Evolutionary conservation across 225 moss, liverwort and hornwort species (phyloP).

Genomic region (Marchantia paleacea): DNA sequence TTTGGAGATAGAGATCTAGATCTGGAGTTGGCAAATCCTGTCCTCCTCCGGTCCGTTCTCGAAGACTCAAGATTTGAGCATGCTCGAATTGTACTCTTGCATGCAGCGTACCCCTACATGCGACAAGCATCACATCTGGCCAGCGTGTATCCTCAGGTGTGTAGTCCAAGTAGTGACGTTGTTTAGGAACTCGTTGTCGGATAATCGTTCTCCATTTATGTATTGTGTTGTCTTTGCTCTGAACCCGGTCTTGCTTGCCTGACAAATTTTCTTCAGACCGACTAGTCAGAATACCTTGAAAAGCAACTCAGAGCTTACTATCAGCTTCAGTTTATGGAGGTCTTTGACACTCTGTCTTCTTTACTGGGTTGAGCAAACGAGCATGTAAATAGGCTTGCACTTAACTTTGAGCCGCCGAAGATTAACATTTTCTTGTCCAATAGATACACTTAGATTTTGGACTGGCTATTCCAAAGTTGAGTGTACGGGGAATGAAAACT

Average conservation of each 20-base stretch:
- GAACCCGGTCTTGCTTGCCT: neutral
- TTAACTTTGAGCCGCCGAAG: neutral
- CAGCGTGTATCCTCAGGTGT: constrained; percentile 85
- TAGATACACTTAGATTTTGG: constrained; percentile 87
- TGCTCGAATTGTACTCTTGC: constrained; percentile 72
- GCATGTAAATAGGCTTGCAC: neutral
- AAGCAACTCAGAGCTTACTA: no score
- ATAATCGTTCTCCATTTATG: neutral
- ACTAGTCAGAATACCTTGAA: no score
- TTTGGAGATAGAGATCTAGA: constrained; percentile 96
- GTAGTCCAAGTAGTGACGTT: neutral
- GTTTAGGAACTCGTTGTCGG: neutral
- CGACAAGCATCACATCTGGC: constrained; percentile 87
- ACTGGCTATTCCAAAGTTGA: constrained; percentile 85
- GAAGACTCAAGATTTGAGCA: constrained; percentile 64
- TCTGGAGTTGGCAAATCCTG: constrained; percentile 78
- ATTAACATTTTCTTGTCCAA: neutral
- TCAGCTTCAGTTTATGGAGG: neutral
- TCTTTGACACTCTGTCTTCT: neutral
- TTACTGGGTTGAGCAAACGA: no score
- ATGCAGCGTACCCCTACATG: constrained; percentile 95
- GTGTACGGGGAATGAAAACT: constrained; percentile 81
- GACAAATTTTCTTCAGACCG: neutral
- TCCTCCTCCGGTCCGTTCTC: constrained; percentile 77
- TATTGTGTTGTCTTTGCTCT: neutral